phyloP scores from a whole-genome alignment of 148 eudicot species.

The Camellia sinensis region DNA sequence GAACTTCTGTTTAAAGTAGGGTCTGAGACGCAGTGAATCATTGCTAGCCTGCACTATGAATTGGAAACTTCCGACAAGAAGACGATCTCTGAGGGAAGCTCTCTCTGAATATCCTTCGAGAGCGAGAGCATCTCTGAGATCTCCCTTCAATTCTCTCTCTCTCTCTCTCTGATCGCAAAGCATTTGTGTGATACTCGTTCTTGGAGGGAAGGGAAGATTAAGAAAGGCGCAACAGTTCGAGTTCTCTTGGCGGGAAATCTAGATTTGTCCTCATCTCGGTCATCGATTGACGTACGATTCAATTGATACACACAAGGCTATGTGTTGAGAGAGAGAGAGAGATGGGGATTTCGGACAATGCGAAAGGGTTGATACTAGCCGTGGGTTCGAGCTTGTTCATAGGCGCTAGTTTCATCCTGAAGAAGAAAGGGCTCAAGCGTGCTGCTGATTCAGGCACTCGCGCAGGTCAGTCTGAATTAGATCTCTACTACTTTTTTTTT shows the following conservation, averaged over 20 bases:
- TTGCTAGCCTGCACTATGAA: background rate
- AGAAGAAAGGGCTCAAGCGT: conserved; percentile 82
- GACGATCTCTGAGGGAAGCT: background rate
- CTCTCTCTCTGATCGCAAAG: background rate
- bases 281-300: background rate
- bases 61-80: conserved; percentile 6
- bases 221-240: background rate
- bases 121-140: background rate
- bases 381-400: conserved; percentile 74
- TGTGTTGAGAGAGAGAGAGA: background rate
- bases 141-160: no score
- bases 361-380: conserved; percentile 64
- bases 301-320: background rate
- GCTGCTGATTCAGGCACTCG: conserved; percentile 77
- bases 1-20: background rate
- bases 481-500: background rate
- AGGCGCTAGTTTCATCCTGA: conserved; percentile 76
- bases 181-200: no score
- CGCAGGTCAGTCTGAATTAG: conserved; percentile 44
- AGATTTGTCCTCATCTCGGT: background rate
- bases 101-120: background rate
- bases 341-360: conserved; percentile 51
- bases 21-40: background rate
- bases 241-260: conserved; percentile 17
- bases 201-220: background rate